Base-by-base conservation (phyloP, 495 filamentous ascomycete genomes). In the Glarea lozoyensis region DNA sequence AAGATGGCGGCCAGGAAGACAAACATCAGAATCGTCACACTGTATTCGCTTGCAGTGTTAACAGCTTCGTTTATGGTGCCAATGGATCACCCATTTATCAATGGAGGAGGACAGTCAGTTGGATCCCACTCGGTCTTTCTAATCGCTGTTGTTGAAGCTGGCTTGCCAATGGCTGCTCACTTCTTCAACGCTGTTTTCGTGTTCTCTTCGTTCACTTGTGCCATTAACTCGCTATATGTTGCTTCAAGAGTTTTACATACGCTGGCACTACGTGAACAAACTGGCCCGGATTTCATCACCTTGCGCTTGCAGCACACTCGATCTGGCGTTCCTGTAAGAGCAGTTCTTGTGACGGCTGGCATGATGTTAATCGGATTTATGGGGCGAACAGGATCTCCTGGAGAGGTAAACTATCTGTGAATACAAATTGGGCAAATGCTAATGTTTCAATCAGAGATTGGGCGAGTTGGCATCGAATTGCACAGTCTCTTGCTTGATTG, bases 181-280 rank as follows among this genome's bases (percentile, higher is more conserved):
- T 60, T 73, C 31, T 68, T 73, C 58, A 73, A 71, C 37, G 68
- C 58, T 13, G 57, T 73, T 16, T 71, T 70, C 34, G 60, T 66
- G 12, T 68, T 73, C 47, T 69, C 69, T 0, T 61, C 67, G 0
- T 63, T 64, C 19, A 67, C 67, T 10, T 64, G 62, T 22, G 68
- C 58, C 11, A 63, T 71, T 43, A 71, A 70, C 39, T 56, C 60
- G 1, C 52, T 71, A 40, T 73, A 70, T 46, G 60, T 68, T 11
- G 61, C 64, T 13, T 67, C 65, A 1, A 51, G 69, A 13, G 50
- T 70, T 10, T 48, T 73, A 10, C 66, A 73, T 42, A 65, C 69
- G 1, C 48, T 73, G 21, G 69, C 69, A n/a, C 29, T 64, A 18
- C 57, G 52, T 4, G 61, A 57, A 11, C 61, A 64, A 47, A 62